phyloP scores from a whole-genome alignment of 768 basidiomycete genomes.

The Lentinula raphanica region DNA sequence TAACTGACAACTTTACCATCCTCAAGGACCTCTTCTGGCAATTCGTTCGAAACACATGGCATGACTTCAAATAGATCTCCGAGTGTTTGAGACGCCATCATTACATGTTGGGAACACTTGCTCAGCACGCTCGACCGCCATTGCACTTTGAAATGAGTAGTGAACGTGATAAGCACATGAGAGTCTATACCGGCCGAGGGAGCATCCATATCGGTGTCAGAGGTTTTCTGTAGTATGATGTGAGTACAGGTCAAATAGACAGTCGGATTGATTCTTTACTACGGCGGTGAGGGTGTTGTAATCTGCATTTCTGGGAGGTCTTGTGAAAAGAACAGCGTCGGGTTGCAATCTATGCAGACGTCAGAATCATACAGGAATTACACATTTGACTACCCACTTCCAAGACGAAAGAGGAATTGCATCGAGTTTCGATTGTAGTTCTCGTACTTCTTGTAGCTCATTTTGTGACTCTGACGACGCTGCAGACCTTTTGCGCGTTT shows the following conservation, averaged over 20 bases:
- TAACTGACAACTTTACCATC: constrained; percentile 29
- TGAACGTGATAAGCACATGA: constrained; percentile 52
- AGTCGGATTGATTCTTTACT: constrained; percentile 23
- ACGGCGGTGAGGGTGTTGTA: constrained; percentile 48
- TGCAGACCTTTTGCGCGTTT: constrained; percentile 25
- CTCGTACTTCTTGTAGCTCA: constrained; percentile 41
- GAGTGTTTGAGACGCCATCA: constrained; percentile 70
- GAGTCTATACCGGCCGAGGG: constrained; percentile 9
- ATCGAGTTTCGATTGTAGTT: constrained; percentile 49
- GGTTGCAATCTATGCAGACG: constrained; percentile 36
- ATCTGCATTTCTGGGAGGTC: constrained; percentile 61
- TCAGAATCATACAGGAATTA: not conserved
- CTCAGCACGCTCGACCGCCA: constrained; percentile 58
- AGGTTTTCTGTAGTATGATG: constrained; percentile 8
- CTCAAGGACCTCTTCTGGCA: constrained; percentile 36
- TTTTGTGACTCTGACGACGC: constrained; percentile 27
- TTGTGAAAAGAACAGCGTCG: constrained; percentile 57
- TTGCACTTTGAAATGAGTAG: constrained; percentile 53
- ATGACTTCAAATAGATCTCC: constrained; percentile 54
- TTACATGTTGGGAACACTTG: constrained; percentile 63
- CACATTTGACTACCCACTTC: constrained; percentile 41
- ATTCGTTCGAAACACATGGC: constrained; percentile 57
- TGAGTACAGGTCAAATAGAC: not conserved
- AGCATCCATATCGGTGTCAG: constrained; percentile 19
- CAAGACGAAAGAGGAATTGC: constrained; percentile 50